A percentile compares a stretch with the other conserved stretches of the same genome.
Conservation (phyloP, 495 filamentous ascomycete genomes). For the Zalerion maritima region DNA sequence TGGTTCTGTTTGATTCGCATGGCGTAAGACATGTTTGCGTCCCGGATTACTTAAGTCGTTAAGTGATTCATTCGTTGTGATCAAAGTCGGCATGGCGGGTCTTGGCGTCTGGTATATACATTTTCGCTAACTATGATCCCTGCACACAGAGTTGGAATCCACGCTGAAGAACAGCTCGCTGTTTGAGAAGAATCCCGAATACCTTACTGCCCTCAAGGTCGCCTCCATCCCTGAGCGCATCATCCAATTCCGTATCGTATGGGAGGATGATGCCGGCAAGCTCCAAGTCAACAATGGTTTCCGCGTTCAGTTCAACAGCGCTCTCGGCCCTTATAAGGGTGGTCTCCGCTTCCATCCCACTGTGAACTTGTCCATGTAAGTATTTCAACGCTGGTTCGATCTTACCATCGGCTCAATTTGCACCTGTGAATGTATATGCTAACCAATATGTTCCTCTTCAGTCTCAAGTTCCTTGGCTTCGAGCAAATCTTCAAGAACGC, state of each 20-base stretch:
- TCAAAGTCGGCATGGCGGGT: slow-evolving; percentile 1
- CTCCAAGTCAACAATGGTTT: slow-evolving; percentile 91
- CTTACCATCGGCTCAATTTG: too few relatives aligned
- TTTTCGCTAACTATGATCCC: too few relatives aligned
- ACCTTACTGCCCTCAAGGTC: slow-evolving; percentile 76
- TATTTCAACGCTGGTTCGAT: too few relatives aligned
- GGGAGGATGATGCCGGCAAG: slow-evolving; percentile 85
- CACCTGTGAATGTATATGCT: too few relatives aligned
- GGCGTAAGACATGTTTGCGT: too few relatives aligned
- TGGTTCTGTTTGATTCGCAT: background rate
- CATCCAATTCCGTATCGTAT: slow-evolving; percentile 93
- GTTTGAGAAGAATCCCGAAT: slow-evolving; percentile 88
- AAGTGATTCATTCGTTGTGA: background rate
- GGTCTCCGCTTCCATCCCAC: slow-evolving; percentile 90
- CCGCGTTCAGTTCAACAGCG: slow-evolving; percentile 98
- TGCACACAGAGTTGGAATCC: slow-evolving; percentile 63
- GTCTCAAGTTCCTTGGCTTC: slow-evolving; percentile 93
- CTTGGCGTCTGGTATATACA: background rate
- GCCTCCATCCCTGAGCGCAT: slow-evolving; percentile 88
- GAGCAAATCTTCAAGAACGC: slow-evolving; percentile 99
- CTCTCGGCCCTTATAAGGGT: slow-evolving; percentile 95
- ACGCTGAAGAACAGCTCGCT: slow-evolving; percentile 88
- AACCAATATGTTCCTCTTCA: too few relatives aligned
- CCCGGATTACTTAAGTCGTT: background rate
- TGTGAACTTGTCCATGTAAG: slow-evolving; percentile 80